phyloP scores from a whole-genome alignment of 2,329 filamentous ascomycete genomes.

The Aspergillus intermedius region DNA sequence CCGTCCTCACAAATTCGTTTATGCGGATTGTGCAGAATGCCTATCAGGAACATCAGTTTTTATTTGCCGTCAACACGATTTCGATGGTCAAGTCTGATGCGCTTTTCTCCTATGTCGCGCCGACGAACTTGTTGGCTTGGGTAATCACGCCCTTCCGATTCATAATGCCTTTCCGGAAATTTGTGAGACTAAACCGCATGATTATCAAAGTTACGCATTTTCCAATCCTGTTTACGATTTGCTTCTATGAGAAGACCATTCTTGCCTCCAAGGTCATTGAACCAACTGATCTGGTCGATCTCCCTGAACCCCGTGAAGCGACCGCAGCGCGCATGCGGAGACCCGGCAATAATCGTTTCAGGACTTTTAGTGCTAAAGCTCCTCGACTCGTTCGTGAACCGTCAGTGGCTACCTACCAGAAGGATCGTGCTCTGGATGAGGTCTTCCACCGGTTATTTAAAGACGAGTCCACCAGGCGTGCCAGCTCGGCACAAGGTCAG shows the following conservation, averaged over 20 bases:
- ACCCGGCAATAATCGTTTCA: slow-evolving; percentile 50
- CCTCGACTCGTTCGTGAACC: slow-evolving; percentile 65
- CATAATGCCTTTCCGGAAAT: slow-evolving; percentile 69
- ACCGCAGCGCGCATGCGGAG: slow-evolving; percentile 51
- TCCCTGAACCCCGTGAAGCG: slow-evolving; percentile 47
- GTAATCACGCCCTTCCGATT: slow-evolving; percentile 75
- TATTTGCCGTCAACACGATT: slow-evolving; percentile 95
- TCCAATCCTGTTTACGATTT: slow-evolving; percentile 80
- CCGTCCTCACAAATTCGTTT: slow-evolving; percentile 93
- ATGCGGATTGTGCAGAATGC: slow-evolving; percentile 92
- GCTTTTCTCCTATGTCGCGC: slow-evolving; percentile 87
- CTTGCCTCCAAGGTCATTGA: slow-evolving; percentile 71
- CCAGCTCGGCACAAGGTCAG: slow-evolving; percentile 54
- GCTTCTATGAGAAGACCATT: slow-evolving; percentile 74
- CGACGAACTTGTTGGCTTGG: slow-evolving; percentile 89
- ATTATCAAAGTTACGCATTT: slow-evolving; percentile 89
- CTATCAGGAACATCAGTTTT: slow-evolving; percentile 82
- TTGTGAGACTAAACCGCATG: slow-evolving; percentile 78
- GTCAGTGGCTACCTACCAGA: slow-evolving; percentile 80
- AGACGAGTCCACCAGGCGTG: slow-evolving; percentile 55
- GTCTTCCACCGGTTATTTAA: slow-evolving; percentile 70
- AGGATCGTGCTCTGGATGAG: slow-evolving; percentile 83
- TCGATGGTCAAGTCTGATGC: slow-evolving; percentile 98
- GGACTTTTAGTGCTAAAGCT: slow-evolving; percentile 66
- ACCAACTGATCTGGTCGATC: slow-evolving; percentile 78